phyloP scores from a whole-genome alignment of 352 stramenopile genomes.

The Phytophthora agathidicida region DNA sequence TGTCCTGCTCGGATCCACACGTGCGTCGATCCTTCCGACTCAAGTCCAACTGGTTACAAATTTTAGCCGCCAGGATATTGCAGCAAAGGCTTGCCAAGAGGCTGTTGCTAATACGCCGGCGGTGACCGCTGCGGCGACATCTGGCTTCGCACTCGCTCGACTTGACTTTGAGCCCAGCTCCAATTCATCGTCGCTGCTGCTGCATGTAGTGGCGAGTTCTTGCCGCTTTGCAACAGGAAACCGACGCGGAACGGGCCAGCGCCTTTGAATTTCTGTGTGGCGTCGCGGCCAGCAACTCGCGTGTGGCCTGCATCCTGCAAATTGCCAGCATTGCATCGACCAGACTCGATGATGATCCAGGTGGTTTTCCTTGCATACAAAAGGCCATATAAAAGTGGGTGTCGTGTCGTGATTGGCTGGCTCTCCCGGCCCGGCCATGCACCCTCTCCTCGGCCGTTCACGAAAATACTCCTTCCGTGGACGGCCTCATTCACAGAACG shows the following conservation, averaged over 20 bases:
- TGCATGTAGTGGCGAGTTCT: background rate
- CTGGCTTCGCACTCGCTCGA: slow-evolving; percentile 3
- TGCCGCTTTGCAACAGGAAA: slow-evolving; percentile 13
- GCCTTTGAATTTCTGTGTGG: slow-evolving; percentile 17
- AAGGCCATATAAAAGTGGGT: slow-evolving; percentile 1
- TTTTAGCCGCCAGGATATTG: slow-evolving; percentile 38
- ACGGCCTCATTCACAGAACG: slow-evolving; percentile 34
- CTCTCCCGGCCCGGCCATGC: slow-evolving; percentile 25
- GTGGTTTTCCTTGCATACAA: slow-evolving; percentile 26
- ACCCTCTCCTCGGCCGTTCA: slow-evolving; percentile 6
- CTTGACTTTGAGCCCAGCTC: no score
- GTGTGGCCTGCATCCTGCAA: background rate
- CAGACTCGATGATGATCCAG: slow-evolving; percentile 24
- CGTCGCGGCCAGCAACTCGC: slow-evolving; percentile 4
- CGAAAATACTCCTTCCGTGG: slow-evolving; percentile 33
- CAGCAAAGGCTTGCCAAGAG: slow-evolving; percentile 21
- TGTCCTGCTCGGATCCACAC: background rate
- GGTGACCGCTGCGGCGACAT: slow-evolving; percentile 21
- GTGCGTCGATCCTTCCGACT: slow-evolving; percentile 7
- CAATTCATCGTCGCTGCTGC: no score
- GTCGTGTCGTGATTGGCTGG: slow-evolving; percentile 39
- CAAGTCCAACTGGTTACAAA: slow-evolving; percentile 30
- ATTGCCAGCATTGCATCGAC: no score
- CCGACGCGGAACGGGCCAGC: slow-evolving; percentile 25
- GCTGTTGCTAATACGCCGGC: slow-evolving; percentile 20